These are phyloP conservation scores for Diatrype stigma DNA, from an alignment of 2,329 filamentous ascomycete species.

Conservation along the genomic window DNA sequence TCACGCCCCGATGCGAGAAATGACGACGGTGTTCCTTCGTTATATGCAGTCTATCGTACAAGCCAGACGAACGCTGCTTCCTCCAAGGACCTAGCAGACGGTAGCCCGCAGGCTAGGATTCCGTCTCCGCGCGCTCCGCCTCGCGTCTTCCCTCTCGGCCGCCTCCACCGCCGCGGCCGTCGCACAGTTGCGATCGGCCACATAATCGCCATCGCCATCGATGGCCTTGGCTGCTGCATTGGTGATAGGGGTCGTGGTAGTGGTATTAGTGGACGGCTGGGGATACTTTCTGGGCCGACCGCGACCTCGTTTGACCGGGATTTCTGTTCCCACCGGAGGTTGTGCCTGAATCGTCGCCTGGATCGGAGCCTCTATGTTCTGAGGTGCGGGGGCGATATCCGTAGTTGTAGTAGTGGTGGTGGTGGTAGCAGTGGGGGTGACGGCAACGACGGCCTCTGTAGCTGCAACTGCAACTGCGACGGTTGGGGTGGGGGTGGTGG, in stretches of 20 bases:
- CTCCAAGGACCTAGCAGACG: conserved; percentile 4
- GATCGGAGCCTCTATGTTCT: too few relatives aligned
- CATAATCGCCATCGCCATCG: conserved; percentile 1
- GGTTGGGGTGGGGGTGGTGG: too few relatives aligned
- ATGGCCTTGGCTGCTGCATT: not conserved
- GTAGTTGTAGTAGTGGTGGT: not conserved
- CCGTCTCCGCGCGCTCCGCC: conserved; percentile 17
- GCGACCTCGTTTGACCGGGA: conserved; percentile 15
- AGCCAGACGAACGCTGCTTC: too few relatives aligned
- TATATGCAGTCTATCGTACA: too few relatives aligned
- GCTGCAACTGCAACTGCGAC: not conserved
- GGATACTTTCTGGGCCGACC: conserved; percentile 20
- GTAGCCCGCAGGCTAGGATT: conserved; percentile 15
- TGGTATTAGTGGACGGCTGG: not conserved
- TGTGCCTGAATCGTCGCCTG: not conserved
- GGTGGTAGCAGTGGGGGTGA: not conserved
- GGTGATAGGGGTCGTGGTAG: not conserved
- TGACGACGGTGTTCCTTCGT: too few relatives aligned
- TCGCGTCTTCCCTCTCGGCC: conserved; percentile 11
- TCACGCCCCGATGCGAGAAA: not conserved
- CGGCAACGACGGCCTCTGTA: not conserved
- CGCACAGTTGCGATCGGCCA: not conserved
- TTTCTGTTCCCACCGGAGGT: conserved; percentile 1
- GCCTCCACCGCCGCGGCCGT: not conserved
- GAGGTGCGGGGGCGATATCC: too few relatives aligned